phyloP scores from a whole-genome alignment of 176 grass and related monocot species.

The Olyra latifolia region DNA sequence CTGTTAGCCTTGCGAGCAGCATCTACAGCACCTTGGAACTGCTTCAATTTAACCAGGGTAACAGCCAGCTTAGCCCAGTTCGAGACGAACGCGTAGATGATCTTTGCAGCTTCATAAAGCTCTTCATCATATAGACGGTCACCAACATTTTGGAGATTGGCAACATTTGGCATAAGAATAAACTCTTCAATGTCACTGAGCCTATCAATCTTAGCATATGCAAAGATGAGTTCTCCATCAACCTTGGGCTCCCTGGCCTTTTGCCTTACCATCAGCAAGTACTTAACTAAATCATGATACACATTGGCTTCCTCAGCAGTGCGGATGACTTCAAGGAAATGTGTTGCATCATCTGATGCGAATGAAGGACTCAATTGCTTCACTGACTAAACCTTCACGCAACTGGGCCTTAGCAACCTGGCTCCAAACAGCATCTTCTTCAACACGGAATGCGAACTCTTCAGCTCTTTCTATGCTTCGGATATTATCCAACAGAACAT shows the following conservation, averaged over 20 bases:
- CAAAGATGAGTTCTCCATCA: conserved; percentile 90
- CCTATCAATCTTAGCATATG: conserved; percentile 89
- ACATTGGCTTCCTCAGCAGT: conserved; percentile 80
- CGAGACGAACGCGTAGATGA: conserved; percentile 94
- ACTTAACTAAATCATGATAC: conserved; percentile 83
- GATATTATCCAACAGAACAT: conserved; percentile 92
- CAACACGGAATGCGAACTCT: conserved; percentile 91
- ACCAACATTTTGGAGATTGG: conserved; percentile 92
- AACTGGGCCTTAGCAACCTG: conserved; percentile 95
- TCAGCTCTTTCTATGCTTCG: conserved; percentile 90
- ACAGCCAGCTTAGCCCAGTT: conserved; percentile 97
- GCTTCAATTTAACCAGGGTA: conserved; percentile 86
- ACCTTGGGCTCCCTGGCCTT: conserved; percentile 82
- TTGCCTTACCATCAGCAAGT: conserved; percentile 87
- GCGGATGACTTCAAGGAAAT: conserved; percentile 89
- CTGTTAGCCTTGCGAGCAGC: conserved; percentile 96
- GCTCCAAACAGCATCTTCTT: conserved; percentile 98
- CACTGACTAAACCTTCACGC: conserved; percentile 84
- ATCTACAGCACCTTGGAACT: conserved; percentile 98
- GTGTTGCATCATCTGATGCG: conserved; percentile 80
- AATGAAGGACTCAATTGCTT: conserved; percentile 98
- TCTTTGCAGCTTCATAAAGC: conserved; percentile 98
- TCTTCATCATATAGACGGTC: conserved; percentile 87
- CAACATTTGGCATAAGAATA: conserved; percentile 98
- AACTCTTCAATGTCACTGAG: conserved; percentile 94